phyloP scores from a whole-genome alignment of 164 flowering plant genomes.

The Protea cynaroides region DNA sequence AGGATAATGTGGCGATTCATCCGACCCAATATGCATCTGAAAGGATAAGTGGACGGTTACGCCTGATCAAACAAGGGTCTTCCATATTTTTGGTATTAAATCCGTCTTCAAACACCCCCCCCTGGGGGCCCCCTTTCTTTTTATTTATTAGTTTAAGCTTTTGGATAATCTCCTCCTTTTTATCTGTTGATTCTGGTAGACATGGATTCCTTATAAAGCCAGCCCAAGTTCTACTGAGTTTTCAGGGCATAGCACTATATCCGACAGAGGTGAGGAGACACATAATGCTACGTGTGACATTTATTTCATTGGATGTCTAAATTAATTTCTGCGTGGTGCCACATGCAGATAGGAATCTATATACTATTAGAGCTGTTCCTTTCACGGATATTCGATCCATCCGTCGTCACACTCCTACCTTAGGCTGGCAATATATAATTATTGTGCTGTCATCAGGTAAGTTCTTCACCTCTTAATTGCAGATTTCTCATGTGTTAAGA shows the following conservation, averaged over 20 bases:
- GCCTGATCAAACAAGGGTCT: slow-evolving; percentile 72
- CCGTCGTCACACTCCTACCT: slow-evolving; percentile 82
- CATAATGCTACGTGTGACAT: neutral
- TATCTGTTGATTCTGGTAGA: slow-evolving; percentile 30
- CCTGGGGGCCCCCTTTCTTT: neutral
- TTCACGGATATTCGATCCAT: slow-evolving; percentile 82
- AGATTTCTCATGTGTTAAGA: neutral
- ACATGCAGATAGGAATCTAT: slow-evolving; percentile 72
- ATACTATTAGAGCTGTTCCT: slow-evolving; percentile 80
- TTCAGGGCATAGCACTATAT: slow-evolving; percentile 45
- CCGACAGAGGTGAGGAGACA: slow-evolving; percentile 67
- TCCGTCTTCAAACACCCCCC: too few relatives aligned
- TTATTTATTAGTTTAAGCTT: neutral
- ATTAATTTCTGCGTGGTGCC: slow-evolving; percentile 5
- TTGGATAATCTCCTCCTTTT: neutral
- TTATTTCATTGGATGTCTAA: neutral
- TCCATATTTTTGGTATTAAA: slow-evolving; percentile 63
- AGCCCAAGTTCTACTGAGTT: slow-evolving; percentile 9
- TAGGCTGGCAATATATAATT: slow-evolving; percentile 95
- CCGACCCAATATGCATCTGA: slow-evolving; percentile 91
- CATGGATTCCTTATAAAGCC: slow-evolving; percentile 89
- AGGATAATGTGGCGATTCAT: slow-evolving; percentile 94
- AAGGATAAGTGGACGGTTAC: slow-evolving; percentile 86
- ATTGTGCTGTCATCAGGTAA: slow-evolving; percentile 85
- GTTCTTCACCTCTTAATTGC: neutral